Base-by-base conservation (phyloP, 2,329 filamentous ascomycete genomes). In the Aspergillus viridinutans region DNA sequence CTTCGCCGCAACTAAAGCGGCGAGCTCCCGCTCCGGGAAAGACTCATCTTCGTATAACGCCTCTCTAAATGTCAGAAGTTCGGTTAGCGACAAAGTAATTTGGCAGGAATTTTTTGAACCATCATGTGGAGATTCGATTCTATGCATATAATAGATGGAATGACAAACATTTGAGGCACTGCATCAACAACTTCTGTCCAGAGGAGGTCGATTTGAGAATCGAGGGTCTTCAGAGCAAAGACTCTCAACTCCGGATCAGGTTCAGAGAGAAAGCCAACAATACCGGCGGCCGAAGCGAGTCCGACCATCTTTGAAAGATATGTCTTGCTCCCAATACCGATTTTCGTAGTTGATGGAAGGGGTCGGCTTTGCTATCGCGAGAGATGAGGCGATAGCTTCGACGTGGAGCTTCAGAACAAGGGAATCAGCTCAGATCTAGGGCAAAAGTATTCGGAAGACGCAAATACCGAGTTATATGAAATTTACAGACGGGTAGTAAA, bases 101-200 rank as follows among this genome's bases (percentile, higher is more conserved):
- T 29, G 26, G 10, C 12, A 25, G 29, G 7, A 29, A 49, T 3
- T 6, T 9, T 21, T 35, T 10, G 1, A 3, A 12, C 42, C 26
- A 23, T 12, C 26, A 10, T 14, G 12, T 14, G 23, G 12, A 21
- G 35, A 43, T 25, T 9, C 20, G 17, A 21, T 54, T 40, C 28
- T 49, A 35, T 9, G 38, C 21, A 21, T 25, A 50, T 14, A 35
- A 50, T n/a, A 21, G 58, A 55, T 40, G 21, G 50, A 28, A 32
- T 50, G 26, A 77, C 86, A 77, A 83, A 97, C 93, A 99, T 97
- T 78, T 96, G 88, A 71, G 89, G 92, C 70, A 99, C 85, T 58
- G 91, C 89, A 56, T 89, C 90, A 53, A 94, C 93, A 62, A 99
- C 92, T 78, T 99, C 94, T 60, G 92, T 95, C 94, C 94, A 99